Base-by-base conservation (phyloP, 148 eudicot genomes). In the Heliamphora exappendiculata region DNA sequence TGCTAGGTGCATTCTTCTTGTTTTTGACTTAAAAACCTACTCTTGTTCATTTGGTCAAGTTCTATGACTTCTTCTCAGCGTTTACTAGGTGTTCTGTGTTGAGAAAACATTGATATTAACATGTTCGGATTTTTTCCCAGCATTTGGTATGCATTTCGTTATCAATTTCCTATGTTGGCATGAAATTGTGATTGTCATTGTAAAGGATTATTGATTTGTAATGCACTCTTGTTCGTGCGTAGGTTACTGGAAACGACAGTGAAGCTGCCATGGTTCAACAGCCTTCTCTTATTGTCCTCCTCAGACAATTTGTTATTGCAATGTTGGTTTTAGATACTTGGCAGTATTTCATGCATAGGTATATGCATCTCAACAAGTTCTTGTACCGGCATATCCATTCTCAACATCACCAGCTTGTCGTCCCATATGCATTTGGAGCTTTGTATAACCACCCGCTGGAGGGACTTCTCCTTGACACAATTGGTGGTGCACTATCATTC, bases 331-430 rank as follows among this genome's bases (percentile, higher is more conserved):
- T 94, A 44, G 98, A 94, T 57, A 90, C 98, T 10, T 92, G 98
- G 97, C 98, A 94, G 39, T 94, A 94, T 70, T 92, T 94, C 80
- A 88, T 90, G 96, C 98, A 94, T 55, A 82, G 98, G 24, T 91
- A 87, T 80, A 89, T 94, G 95, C 98, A 94, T 80, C 89, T 84
- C n/a, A 94, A 94, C 86, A 89, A 91, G 75, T 91, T 88, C 62
- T 51, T 89, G 54, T 91, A 92, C 78, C 86, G 85, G 8, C 97
- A 92, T 47, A 76, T 92, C 79, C 97, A 92, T 77, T 92, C 97
- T 66, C 93, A 89, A 55, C 97, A 92, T 75, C 97, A 92, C 76
- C 89, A 91, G 10, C 91, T 92, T 13, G 77, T 92, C n/a, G 97
- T 92, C 12, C 97, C 97, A 1, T 92, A 90, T 74, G 88, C 97